A percentile compares a stretch with the other conserved stretches of the same genome.
These are phyloP conservation scores for Chlorella sp. DNA, from an alignment of 139 green algal species.

Conservation along the genomic window DNA sequence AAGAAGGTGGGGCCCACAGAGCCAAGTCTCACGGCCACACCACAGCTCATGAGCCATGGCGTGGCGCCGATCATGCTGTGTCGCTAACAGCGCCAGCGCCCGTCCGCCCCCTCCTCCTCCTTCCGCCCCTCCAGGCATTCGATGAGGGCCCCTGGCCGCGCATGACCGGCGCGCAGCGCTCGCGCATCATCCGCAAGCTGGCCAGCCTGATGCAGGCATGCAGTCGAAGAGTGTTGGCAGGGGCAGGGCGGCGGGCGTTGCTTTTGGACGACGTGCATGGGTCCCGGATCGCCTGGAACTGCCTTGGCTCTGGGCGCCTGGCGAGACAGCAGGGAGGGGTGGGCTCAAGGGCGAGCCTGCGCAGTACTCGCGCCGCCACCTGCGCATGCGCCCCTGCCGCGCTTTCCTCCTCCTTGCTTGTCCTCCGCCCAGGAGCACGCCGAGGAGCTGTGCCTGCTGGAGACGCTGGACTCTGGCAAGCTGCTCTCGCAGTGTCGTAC, in stretches of 20 bases:
- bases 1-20: conserved; percentile 35
- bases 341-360: too few species aligned
- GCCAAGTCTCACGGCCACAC: not conserved
- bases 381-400: too few species aligned
- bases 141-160: conserved; percentile 68
- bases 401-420: not conserved
- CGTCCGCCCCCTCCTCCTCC: not conserved
- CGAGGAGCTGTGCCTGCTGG: conserved; percentile 61
- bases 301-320: not conserved
- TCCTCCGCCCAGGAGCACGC: conserved; percentile 17
- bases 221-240: not conserved
- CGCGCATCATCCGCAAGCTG: conserved; percentile 52
- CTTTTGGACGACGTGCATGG: too few species aligned
- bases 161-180: conserved; percentile 54
- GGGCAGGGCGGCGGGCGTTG: not conserved
- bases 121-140: conserved; percentile 46
- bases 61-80: not conserved
- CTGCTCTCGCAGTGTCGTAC: conserved; percentile 29
- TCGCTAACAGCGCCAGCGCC: not conserved
- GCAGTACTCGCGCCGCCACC: too few species aligned
- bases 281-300: too few species aligned
- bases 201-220: conserved; percentile 52
- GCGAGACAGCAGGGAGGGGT: not conserved
- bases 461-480: conserved; percentile 78
- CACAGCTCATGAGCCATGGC: not conserved